These are phyloP conservation scores for Glycine soja DNA, from an alignment of 306 rosid genomes.

Conservation along the genomic window DNA sequence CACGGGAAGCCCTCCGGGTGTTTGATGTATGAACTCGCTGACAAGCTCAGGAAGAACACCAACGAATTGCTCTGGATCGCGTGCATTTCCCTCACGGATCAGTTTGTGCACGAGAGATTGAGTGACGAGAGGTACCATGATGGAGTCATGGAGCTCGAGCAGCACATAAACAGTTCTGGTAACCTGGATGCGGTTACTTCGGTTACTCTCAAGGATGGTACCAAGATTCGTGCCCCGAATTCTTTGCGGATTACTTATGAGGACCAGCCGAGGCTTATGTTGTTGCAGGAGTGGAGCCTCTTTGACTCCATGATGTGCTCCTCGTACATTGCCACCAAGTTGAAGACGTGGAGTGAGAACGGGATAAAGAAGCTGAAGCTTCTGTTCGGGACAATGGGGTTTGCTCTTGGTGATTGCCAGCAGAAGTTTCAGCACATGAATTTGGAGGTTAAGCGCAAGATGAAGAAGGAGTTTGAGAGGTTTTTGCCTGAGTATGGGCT, in stretches of 20 bases:
- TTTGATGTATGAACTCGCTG: conserved; percentile 89
- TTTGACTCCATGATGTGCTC: conserved; percentile 95
- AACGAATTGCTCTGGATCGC: conserved; percentile 91
- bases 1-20: conserved; percentile 98
- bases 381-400: conserved; percentile 92
- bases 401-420: conserved; percentile 89
- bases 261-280: conserved; percentile 93
- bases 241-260: conserved; percentile 75
- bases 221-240: conserved; percentile 80
- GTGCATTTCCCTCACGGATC: conserved; percentile 89
- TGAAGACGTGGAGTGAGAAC: conserved; percentile 98
- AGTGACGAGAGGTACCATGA: conserved; percentile 91
- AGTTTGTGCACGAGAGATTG: conserved; percentile 85
- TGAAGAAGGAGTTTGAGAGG: conserved; percentile 81
- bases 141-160: conserved; percentile 96
- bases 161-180: conserved; percentile 82
- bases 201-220: conserved; percentile 85
- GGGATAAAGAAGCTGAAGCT: conserved; percentile 91
- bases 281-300: conserved; percentile 90
- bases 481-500: conserved; percentile 88
- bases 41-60: conserved; percentile 81
- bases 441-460: conserved; percentile 82
- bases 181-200: conserved; percentile 79
- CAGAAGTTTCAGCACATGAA: conserved; percentile 96
- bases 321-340: conserved; percentile 80